Evolutionary conservation across 2,329 filamentous ascomycete species (phyloP).

Genomic region (Penicillium oxalicum): DNA sequence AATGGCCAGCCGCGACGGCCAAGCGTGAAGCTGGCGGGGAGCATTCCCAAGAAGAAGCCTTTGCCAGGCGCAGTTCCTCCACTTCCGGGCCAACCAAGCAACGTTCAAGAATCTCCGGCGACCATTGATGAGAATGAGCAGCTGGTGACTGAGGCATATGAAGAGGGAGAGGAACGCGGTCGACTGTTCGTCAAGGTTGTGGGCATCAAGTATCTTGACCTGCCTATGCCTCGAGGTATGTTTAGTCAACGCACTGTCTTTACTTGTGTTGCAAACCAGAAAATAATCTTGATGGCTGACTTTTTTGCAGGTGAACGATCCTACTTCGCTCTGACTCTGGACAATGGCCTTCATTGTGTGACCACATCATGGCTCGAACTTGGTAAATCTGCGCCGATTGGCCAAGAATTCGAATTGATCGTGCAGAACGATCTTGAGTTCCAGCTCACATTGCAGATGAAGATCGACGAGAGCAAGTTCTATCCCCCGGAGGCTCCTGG

Average conservation of each 20-base stretch:
- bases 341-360: constrained; percentile 96
- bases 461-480: constrained; percentile 74
- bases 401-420: constrained; percentile 95
- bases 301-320: constrained; percentile 66
- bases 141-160: constrained; percentile 53
- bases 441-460: constrained; percentile 92
- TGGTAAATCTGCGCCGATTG: constrained; percentile 85
- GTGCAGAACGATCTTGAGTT: constrained; percentile 98
- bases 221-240: constrained; percentile 79
- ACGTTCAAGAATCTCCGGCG: constrained; percentile 57
- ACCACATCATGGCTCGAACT: constrained; percentile 94
- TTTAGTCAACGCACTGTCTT: constrained; percentile 44
- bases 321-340: constrained; percentile 93
- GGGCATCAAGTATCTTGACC: constrained; percentile 88
- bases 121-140: constrained; percentile 65
- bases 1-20: constrained; percentile 70
- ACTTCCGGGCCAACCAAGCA: constrained; percentile 81
- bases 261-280: background rate
- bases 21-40: constrained; percentile 54
- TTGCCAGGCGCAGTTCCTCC: constrained; percentile 66
- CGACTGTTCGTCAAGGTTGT: constrained; percentile 98
- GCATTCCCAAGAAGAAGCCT: constrained; percentile 56
- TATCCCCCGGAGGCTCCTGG: constrained; percentile 38
- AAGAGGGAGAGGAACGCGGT: constrained; percentile 80
- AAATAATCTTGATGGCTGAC: constrained; percentile 19